Evolutionary conservation across 2,329 filamentous ascomycete genomes (phyloP).

Genomic region (Diaporthe vaccinii): DNA sequence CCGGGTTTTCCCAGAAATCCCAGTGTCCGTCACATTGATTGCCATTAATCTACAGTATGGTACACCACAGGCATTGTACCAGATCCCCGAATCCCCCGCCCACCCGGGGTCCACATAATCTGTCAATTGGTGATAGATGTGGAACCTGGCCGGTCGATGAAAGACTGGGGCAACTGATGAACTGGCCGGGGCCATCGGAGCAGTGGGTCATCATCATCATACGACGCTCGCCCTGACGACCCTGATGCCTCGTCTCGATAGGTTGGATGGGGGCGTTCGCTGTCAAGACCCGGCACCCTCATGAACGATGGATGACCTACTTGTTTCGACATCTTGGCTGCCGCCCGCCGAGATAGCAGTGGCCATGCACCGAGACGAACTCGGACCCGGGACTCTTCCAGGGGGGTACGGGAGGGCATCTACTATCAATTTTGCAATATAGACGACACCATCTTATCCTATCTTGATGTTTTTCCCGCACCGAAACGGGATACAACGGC

Average conservation of each 20-base stretch:
- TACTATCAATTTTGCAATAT: slow-evolving; percentile 14
- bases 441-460: slow-evolving; percentile 24
- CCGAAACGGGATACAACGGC: slow-evolving; percentile 22
- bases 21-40: slow-evolving; percentile 9
- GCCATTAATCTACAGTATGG: neutral
- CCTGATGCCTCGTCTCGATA: neutral
- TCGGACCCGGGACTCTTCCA: neutral
- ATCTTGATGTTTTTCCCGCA: neutral
- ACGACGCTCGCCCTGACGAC: slow-evolving; percentile 1
- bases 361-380: neutral
- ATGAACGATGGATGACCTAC: slow-evolving; percentile 19
- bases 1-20: neutral
- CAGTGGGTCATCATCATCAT: slow-evolving; percentile 8
- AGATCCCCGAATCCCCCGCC: neutral
- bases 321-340: slow-evolving; percentile 1
- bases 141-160: neutral
- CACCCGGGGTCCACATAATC: slow-evolving; percentile 23
- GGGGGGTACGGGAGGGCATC: neutral
- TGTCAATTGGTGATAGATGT: slow-evolving; percentile 21
- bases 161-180: slow-evolving; percentile 1
- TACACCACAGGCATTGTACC: neutral
- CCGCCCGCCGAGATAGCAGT: neutral
- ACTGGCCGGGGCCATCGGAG: neutral
- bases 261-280: neutral
- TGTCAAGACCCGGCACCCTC: slow-evolving; percentile 1